Evolutionary conservation across 202 grass and related monocot genomes (phyloP), one percentile per base, ranked within the genome.

Genomic region (Sporobolus alterniflorus): DNA sequence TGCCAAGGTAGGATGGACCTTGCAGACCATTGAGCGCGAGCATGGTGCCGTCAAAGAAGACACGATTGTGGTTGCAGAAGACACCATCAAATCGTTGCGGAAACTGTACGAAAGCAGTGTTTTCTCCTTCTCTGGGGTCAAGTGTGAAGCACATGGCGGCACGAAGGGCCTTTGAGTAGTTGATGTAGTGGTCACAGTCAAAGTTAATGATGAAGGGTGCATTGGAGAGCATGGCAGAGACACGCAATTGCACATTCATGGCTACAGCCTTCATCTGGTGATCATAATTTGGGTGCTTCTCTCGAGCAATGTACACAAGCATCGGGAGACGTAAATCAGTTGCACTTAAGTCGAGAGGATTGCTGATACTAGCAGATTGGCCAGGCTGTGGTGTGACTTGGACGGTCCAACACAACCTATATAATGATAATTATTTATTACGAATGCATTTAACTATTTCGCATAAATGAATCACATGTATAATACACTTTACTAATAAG

Each of bases 11-110:
- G 11, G 86, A 70, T 9, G 89, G 85, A 1, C 89, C 89, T 70
- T 91, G 89, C 30, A 95, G 57, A 22, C 93, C 93, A 31, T 95
- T 90, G 6, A 94, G 73, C 2, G 88, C 85, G 29, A 77, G 66
- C 93, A 92, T 90, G 40, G 80, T 86, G 31, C 84, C 89, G 22
- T 95, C 87, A 62, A 95, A 95, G 54, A 90, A 95, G 50, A 95
- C 93, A 1, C 82, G 87, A 26, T 95, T 95, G 50, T 90, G 82
- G 72, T 92, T 95, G 39, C 82, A 63, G 43, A 92, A 95, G 3
- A 95, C 86, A 28, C 83, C 81, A 24, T 95, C 82, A 5, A 95
- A 92, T 32, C 90, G 73, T 15, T 95, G 90, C 0, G 93, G 93
- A 51, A 92, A 95, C 39, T 92, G 93, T 9, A 95, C 87, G 5